Conservation (phyloP, 305 asterid species). For the Solanum hybrid region DNA sequence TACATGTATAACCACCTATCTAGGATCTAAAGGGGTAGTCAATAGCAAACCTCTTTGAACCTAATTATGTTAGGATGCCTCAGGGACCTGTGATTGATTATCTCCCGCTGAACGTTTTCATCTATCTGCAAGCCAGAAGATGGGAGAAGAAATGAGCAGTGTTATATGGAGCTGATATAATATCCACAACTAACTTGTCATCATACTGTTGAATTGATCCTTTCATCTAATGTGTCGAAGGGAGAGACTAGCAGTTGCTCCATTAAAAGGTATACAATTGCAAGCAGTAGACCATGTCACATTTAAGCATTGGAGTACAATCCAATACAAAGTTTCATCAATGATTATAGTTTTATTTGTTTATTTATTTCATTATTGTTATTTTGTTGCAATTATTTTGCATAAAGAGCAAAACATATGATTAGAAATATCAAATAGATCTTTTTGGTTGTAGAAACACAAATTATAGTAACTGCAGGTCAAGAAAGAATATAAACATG, state of each 20-base stretch:
- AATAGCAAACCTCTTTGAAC: conserved; percentile 59
- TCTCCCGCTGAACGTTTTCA: conserved; percentile 77
- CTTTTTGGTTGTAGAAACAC: not conserved
- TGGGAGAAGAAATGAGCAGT: not conserved
- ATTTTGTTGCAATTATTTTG: not conserved
- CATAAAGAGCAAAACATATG: not conserved
- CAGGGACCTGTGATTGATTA: conserved; percentile 72
- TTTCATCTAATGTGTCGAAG: not conserved
- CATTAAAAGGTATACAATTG: not conserved
- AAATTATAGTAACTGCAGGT: not conserved
- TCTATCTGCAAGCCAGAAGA: conserved; percentile 50
- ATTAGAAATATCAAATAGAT: not conserved
- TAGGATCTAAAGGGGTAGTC: not conserved
- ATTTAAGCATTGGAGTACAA: not conserved
- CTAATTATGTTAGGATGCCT: conserved; percentile 79
- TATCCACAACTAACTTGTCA: not conserved
- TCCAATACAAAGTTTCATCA: not conserved
- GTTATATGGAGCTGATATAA: not conserved
- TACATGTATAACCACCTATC: not conserved
- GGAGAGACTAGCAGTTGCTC: not conserved
- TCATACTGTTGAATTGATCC: not conserved
- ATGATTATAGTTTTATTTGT: not conserved
- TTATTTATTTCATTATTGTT: not conserved
- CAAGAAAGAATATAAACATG: not conserved
- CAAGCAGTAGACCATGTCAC: not conserved